Percentiles rank a stretch among this genome's conserved stretches.
These are phyloP conservation scores for Blumeria hordei DNA, from an alignment of 2,329 filamentous ascomycete genomes.

Conservation along the genomic window DNA sequence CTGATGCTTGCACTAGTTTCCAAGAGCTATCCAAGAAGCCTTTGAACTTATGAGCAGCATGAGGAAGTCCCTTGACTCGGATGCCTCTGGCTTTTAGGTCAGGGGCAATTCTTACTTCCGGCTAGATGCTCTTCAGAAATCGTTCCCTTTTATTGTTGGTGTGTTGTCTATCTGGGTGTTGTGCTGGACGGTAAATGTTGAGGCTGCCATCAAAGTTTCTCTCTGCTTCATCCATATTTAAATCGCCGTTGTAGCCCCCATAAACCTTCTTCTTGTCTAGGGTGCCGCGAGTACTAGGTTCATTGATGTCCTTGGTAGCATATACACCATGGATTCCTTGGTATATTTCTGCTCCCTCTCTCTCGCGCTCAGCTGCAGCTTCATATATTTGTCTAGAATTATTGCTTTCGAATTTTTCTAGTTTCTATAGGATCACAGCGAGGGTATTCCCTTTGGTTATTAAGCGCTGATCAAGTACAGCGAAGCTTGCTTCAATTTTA, in stretches of 20 bases:
- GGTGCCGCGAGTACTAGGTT: not conserved
- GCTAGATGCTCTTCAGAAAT: too few species aligned
- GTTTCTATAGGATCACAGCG: not conserved
- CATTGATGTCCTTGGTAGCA: not conserved
- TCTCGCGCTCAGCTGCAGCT: not conserved
- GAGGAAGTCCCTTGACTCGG: too few species aligned
- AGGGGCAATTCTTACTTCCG: too few species aligned
- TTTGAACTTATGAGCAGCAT: too few species aligned
- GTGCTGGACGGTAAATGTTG: not conserved
- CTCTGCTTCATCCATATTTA: not conserved
- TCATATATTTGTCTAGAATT: not conserved
- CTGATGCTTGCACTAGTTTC: too few species aligned
- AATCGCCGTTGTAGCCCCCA: not conserved
- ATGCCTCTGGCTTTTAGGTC: too few species aligned
- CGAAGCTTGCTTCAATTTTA: not conserved
- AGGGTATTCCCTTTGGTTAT: not conserved
- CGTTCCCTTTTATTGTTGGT: too few species aligned
- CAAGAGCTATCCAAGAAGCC: too few species aligned
- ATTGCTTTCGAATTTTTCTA: not conserved
- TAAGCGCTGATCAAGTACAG: not conserved
- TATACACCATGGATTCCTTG: not conserved
- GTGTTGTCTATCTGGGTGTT: too few species aligned
- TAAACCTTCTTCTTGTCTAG: not conserved
- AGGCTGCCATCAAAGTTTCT: not conserved
- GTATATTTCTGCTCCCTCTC: not conserved